These are phyloP conservation scores for Hanseniaspora thailandica DNA, from an alignment of 805 yeast species.

Conservation along the genomic window DNA sequence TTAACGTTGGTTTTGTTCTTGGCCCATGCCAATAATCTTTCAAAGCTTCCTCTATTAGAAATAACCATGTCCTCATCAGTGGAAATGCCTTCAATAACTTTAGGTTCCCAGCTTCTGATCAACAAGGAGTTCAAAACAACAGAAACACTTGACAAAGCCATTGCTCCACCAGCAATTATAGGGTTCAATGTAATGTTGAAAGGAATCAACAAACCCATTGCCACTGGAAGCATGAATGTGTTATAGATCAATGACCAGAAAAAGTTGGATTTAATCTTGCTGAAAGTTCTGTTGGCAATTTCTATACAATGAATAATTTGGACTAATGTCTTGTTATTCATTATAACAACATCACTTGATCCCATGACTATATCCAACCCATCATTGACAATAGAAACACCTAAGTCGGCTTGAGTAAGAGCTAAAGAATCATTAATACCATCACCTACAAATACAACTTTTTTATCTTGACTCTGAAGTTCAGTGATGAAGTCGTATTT, in stretches of 20 bases:
- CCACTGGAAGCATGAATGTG: constrained; percentile 75
- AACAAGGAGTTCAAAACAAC: constrained; percentile 71
- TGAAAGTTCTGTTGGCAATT: constrained; percentile 58
- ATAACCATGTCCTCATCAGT: neutral
- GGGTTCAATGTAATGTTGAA: constrained; percentile 72
- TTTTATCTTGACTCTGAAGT: constrained; percentile 36
- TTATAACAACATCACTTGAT: constrained; percentile 83
- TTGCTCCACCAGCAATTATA: constrained; percentile 77
- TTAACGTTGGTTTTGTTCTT: neutral
- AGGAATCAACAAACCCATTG: constrained; percentile 83
- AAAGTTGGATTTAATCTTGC: constrained; percentile 67
- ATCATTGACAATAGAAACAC: constrained; percentile 70
- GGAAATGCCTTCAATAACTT: constrained; percentile 12
- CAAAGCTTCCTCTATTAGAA: neutral
- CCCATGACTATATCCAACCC: constrained; percentile 96
- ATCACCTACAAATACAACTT: constrained; percentile 87
- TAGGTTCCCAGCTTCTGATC: constrained; percentile 53
- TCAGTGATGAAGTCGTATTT: constrained; percentile 57
- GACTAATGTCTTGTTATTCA: constrained; percentile 34
- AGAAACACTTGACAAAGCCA: constrained; percentile 87
- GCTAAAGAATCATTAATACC: constrained; percentile 99
- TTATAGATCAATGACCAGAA: constrained; percentile 82
- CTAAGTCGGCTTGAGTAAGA: constrained; percentile 73
- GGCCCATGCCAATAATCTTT: constrained; percentile 1
- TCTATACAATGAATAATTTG: constrained; percentile 54